A percentile compares a stretch with the other conserved stretches of the same genome.
These are phyloP conservation scores for Myriosclerotinia duriaeana DNA, from an alignment of 2,329 filamentous ascomycete species.

Conservation along the genomic window DNA sequence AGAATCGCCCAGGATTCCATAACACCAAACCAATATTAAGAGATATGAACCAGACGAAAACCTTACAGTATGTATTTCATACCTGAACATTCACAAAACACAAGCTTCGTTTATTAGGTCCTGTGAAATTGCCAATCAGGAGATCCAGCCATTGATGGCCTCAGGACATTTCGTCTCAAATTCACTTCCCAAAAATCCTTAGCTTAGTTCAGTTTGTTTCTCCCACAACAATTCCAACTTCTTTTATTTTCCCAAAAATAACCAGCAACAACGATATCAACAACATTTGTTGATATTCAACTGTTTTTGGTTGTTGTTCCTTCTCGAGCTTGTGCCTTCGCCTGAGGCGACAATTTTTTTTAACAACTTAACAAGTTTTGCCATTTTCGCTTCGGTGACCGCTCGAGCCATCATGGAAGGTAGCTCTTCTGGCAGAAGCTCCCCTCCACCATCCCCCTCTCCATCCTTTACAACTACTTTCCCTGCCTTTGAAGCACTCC, in stretches of 20 bases:
- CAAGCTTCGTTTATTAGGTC: not conserved
- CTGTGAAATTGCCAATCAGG: not conserved
- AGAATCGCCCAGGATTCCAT: not conserved
- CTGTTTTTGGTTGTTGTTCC: not conserved
- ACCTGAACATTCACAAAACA: not conserved
- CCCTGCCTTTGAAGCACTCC: not conserved
- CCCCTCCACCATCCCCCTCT: slow-evolving; percentile 3
- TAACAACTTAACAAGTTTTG: not conserved
- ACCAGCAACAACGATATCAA: not conserved
- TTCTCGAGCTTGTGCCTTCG: not conserved
- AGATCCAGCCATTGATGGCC: not conserved
- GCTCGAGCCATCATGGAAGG: slow-evolving; percentile 18
- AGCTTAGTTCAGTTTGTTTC: not conserved
- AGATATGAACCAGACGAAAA: not conserved
- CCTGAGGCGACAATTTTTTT: slow-evolving; percentile 6
- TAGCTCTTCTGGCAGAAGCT: slow-evolving; percentile 1
- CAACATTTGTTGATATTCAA: not conserved
- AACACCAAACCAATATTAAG: not conserved
- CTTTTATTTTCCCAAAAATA: not conserved
- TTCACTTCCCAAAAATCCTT: not conserved
- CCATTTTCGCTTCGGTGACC: slow-evolving; percentile 13
- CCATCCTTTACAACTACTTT: not conserved
- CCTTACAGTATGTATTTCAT: not conserved
- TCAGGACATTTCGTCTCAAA: not conserved
- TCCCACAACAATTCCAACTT: not conserved